These are phyloP conservation scores for Hirsutella rhossiliensis DNA, from an alignment of 2,329 filamentous ascomycete species.

Conservation along the genomic window DNA sequence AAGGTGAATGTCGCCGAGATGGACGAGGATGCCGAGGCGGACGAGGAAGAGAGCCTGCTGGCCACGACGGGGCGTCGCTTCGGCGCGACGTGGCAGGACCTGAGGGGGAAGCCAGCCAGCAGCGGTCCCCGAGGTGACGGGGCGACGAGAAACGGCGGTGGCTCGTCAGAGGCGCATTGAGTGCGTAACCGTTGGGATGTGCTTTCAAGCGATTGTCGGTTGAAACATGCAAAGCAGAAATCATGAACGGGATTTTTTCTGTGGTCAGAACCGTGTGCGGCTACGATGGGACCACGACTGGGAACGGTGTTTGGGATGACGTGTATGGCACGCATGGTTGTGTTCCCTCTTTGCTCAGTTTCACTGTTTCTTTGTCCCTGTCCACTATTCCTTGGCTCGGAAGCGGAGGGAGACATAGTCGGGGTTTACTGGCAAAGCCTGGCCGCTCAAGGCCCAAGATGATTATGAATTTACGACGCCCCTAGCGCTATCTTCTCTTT, in stretches of 20 bases:
- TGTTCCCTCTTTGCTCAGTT: not conserved
- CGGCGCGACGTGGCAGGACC: constrained; percentile 79
- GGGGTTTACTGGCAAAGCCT: too few species aligned
- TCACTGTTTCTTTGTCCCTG: not conserved
- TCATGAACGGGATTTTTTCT: not conserved
- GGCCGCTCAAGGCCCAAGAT: too few species aligned
- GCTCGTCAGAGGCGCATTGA: constrained; percentile 1
- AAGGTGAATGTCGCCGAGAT: constrained; percentile 63
- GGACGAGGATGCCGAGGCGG: constrained; percentile 81
- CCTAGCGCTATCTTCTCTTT: constrained; percentile 24
- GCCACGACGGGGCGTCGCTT: constrained; percentile 74
- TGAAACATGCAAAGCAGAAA: not conserved
- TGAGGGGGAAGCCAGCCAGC: constrained; percentile 42
- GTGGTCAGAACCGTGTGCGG: not conserved
- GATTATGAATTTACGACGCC: constrained; percentile 8
- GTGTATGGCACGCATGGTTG: not conserved
- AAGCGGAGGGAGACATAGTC: too few species aligned
- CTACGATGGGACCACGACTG: not conserved
- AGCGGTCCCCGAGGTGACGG: constrained; percentile 6
- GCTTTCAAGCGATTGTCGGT: not conserved
- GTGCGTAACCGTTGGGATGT: not conserved
- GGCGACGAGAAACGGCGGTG: constrained; percentile 1
- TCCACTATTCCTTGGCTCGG: too few species aligned
- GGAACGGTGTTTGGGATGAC: not conserved
- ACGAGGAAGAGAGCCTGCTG: constrained; percentile 86